Base-by-base conservation (phyloP, 139 green algal species). In the Coelastrella sp. region DNA sequence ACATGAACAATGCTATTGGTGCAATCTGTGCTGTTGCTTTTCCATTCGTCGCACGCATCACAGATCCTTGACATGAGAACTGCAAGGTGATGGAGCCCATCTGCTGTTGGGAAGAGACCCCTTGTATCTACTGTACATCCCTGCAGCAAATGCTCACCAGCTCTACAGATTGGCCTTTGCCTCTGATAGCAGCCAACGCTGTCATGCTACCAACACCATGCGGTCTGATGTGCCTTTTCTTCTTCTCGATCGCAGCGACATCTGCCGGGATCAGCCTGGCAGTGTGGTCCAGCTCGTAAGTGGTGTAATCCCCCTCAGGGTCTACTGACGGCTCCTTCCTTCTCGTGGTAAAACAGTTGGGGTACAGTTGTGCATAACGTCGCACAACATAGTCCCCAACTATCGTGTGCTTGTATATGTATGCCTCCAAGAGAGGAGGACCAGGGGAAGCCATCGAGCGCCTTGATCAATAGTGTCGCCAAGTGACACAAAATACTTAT, bases 311-410 rank as follows among this genome's bases (percentile, higher is more conserved):
- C 14, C 74, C 65, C 8, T 78, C 82, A 22, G 82, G 82, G 8
- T 87, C 59, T 25, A 58, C 63, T 9, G n/a, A 6, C 6, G 25
- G 60, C 59, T 87, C 82, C 22, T 87, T 56, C 27, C 57, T 14
- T 12, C 57, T 27, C 4, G 84, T 88, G 14, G 61, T 72, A 25
- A 88, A 88, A 8, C 84, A 57, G 68, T 88, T 24, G 7, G 35
- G 25, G 49, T 81, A 88, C 8, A 88, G 84, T 19, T 57, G 66
- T 15, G 81, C 68, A 19, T 76, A 68, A 57, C 84, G 66, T 58
- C 57, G 66, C 8, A 88, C 84, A n/a, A 88, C 84, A 57, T 88
- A 88, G 68, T 88, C 84, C 7, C 22, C 66, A 58, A 81, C 84
- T 24, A 88, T 72, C 11, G 84, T 88, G 20, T 88, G 84, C 49